phyloP scores from a whole-genome alignment of 2,329 filamentous ascomycete genomes.

The Claviceps capensis region DNA sequence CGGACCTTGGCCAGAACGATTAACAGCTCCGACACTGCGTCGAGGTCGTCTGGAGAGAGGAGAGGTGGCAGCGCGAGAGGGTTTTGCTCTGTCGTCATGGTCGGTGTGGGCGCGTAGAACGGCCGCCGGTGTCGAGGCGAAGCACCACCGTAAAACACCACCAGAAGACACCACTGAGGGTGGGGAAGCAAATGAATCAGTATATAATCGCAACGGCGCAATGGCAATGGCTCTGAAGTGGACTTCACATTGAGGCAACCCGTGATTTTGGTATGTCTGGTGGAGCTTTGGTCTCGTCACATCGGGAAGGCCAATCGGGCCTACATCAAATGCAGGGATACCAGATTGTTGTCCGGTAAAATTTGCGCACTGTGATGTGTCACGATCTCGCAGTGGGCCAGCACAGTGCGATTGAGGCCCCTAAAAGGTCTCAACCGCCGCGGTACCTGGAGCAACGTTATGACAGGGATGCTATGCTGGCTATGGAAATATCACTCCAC shows the following conservation, averaged over 20 bases:
- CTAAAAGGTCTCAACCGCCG: not conserved
- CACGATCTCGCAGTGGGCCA: rapidly evolving
- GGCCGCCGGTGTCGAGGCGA: not conserved
- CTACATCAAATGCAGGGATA: not conserved
- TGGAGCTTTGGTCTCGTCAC: not conserved
- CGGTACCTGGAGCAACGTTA: not conserved
- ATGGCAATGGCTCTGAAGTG: too few species aligned
- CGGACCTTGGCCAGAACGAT: constrained; percentile 64
- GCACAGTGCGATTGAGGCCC: constrained; percentile 2
- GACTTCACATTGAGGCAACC: not conserved
- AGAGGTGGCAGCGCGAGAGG: constrained; percentile 43
- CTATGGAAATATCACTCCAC: constrained; percentile 3
- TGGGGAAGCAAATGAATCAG: too few species aligned
- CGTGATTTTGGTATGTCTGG: not conserved
- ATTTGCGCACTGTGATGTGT: not conserved
- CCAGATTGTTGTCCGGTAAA: not conserved
- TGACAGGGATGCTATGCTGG: not conserved
- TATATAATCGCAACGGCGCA: too few species aligned
- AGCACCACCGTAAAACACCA: not conserved
- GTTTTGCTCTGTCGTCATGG: constrained; percentile 22
- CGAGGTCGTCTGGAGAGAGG: constrained; percentile 70
- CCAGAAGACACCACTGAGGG: too few species aligned
- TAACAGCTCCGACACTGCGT: constrained; percentile 71
- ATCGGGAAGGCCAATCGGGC: not conserved
- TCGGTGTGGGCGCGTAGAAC: not conserved